phyloP scores from a whole-genome alignment of 1,139 yeast genomes.

The Saccharomyces pastorianus region DNA sequence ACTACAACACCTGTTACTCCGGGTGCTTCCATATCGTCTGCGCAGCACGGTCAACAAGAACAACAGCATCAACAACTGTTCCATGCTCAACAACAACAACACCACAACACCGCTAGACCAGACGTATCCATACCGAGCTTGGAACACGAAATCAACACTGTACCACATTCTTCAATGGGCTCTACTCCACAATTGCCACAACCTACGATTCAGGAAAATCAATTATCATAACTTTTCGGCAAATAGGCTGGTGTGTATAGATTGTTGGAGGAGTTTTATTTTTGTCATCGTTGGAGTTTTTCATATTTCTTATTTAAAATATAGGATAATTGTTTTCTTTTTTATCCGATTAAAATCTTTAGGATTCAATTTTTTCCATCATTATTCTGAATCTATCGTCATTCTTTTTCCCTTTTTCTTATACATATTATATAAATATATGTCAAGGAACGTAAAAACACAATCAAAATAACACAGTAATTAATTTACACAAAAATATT shows the following conservation, averaged over 20 bases:
- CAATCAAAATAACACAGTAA: neutral
- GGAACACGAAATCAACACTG: neutral
- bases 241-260: neutral
- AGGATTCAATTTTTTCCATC: too few species aligned
- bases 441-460: neutral
- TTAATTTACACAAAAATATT: neutral
- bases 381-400: neutral
- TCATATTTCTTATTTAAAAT: neutral
- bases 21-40: neutral
- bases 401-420: neutral
- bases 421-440: neutral
- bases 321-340: neutral
- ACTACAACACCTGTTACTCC: neutral
- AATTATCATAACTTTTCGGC: neutral
- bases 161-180: neutral
- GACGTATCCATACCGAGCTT: neutral
- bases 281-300: neutral
- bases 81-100: constrained; percentile 4
- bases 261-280: neutral
- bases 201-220: neutral
- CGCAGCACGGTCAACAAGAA: neutral
- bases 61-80: neutral
- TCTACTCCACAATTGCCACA: constrained; percentile 1
- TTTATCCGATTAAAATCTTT: too few species aligned
- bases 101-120: constrained; percentile 1